Percentiles rank a stretch among this genome's conserved stretches.
Evolutionary conservation across 805 yeast species (phyloP).

Genomic region (Teunomyces panamensis): DNA sequence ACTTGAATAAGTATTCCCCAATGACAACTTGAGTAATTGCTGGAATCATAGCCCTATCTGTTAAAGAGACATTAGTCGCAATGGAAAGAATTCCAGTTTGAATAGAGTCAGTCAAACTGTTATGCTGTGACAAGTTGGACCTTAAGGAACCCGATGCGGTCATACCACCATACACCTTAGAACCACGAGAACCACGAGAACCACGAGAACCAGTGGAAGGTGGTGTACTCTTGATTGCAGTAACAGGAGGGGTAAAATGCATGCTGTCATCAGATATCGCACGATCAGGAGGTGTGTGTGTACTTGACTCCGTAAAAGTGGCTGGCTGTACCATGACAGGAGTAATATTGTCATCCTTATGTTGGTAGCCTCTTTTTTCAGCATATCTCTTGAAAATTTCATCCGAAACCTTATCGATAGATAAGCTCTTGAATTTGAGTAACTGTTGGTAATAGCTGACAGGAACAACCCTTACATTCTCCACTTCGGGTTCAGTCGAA

Average conservation of each 20-base stretch:
- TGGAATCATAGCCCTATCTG: constrained; percentile 71
- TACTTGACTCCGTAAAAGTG: constrained; percentile 9
- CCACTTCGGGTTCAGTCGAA: constrained; percentile 50
- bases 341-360: constrained; percentile 20
- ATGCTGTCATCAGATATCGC: constrained; percentile 12
- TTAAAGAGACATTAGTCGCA: constrained; percentile 61
- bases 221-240: constrained; percentile 11
- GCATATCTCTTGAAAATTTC: constrained; percentile 46
- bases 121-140: constrained; percentile 29
- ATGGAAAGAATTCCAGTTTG: constrained; percentile 39
- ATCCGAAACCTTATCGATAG: constrained; percentile 44
- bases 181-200: constrained; percentile 7
- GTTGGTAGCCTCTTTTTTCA: constrained; percentile 46
- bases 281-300: constrained; percentile 14
- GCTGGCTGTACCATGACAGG: constrained; percentile 20
- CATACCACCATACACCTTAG: constrained; percentile 5
- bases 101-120: constrained; percentile 33
- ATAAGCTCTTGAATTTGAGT: constrained; percentile 33
- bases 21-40: constrained; percentile 90
- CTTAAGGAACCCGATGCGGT: constrained; percentile 17
- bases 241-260: constrained; percentile 21
- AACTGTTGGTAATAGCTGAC: constrained; percentile 60
- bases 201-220: constrained; percentile 4
- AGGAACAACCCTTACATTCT: constrained; percentile 62
- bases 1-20: constrained; percentile 87